phyloP scores from a whole-genome alignment of 1,284 basidiomycete species.

The Vanrija pseudolonga region DNA sequence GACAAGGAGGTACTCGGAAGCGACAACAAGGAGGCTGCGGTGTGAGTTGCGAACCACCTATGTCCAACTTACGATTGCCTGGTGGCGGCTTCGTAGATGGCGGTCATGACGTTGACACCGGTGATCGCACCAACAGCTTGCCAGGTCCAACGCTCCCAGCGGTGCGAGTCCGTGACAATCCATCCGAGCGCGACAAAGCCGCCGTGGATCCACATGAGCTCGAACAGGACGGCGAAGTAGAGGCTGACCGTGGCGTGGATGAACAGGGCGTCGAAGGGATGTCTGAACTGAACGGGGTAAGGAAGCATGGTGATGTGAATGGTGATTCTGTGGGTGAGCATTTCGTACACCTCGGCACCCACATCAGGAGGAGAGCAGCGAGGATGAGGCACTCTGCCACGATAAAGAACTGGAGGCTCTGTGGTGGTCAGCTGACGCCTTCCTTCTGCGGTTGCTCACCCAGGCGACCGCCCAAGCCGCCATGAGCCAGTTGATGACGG shows the following conservation, averaged over 20 bases:
- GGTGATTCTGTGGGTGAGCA: conserved; percentile 28
- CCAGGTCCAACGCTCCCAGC: conserved; percentile 33
- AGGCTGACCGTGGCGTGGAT: conserved; percentile 54
- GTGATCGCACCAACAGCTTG: conserved; percentile 39
- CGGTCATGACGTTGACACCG: conserved; percentile 36
- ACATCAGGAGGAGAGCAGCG: conserved; percentile 46
- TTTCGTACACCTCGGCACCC: conserved; percentile 1
- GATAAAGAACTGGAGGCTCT: conserved; percentile 47
- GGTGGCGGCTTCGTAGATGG: conserved; percentile 38
- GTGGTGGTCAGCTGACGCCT: background rate
- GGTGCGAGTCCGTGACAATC: conserved; percentile 37
- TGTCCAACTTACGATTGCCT: conserved; percentile 31
- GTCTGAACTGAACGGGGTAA: conserved; percentile 41
- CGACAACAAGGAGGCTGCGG: conserved; percentile 37
- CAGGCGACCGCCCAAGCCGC: conserved; percentile 78
- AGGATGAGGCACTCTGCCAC: conserved; percentile 44
- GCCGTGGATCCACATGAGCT: conserved; percentile 52
- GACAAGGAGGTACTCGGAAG: conserved; percentile 42
- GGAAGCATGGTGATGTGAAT: conserved; percentile 44
- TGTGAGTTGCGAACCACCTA: no score
- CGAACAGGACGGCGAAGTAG: conserved; percentile 51
- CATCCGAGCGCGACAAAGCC: conserved; percentile 53
- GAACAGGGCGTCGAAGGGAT: conserved; percentile 53
- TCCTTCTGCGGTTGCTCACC: conserved; percentile 51
- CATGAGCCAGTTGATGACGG: conserved; percentile 76